Percentiles rank a stretch among this genome's conserved stretches.
These are phyloP conservation scores for Podospora pseudocomata DNA, from an alignment of 495 filamentous ascomycete species.

Conservation along the genomic window DNA sequence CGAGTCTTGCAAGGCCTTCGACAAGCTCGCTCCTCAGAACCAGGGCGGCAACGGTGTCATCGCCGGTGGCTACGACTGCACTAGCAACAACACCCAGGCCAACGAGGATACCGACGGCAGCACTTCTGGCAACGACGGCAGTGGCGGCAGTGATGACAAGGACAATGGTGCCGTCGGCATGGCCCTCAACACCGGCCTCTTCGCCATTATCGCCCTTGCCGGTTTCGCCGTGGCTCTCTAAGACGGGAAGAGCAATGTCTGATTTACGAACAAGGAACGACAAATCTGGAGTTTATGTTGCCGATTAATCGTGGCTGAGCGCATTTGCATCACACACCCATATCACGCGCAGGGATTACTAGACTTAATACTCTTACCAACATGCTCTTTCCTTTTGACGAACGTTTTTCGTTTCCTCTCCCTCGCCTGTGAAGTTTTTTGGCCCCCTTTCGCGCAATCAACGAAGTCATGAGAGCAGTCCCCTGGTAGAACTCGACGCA, in stretches of 20 bases:
- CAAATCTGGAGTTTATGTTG: constrained; percentile 21
- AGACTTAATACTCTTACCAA: constrained; percentile 37
- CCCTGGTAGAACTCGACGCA: neutral
- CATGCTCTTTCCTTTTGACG: constrained; percentile 16
- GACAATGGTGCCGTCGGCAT: constrained; percentile 34
- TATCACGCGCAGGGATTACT: constrained; percentile 31
- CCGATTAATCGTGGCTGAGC: constrained; percentile 14
- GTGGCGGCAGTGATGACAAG: constrained; percentile 20
- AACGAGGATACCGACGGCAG: constrained; percentile 38
- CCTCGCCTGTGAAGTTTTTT: neutral
- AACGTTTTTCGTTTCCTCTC: neutral
- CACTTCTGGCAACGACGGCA: constrained; percentile 22
- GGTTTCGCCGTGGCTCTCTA: constrained; percentile 36
- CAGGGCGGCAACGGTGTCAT: constrained; percentile 47
- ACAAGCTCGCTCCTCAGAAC: constrained; percentile 34
- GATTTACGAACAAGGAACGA: constrained; percentile 10
- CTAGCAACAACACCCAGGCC: constrained; percentile 41
- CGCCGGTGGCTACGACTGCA: constrained; percentile 60
- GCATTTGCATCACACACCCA: constrained; percentile 22
- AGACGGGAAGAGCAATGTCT: constrained; percentile 7
- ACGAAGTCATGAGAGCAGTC: neutral
- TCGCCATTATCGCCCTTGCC: constrained; percentile 39
- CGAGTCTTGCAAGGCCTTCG: constrained; percentile 45
- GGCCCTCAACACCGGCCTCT: constrained; percentile 36
- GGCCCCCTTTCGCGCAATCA: neutral